These are phyloP conservation scores for Globisporangium barbulae DNA, from an alignment of 352 stramenopile species.

Conservation along the genomic window DNA sequence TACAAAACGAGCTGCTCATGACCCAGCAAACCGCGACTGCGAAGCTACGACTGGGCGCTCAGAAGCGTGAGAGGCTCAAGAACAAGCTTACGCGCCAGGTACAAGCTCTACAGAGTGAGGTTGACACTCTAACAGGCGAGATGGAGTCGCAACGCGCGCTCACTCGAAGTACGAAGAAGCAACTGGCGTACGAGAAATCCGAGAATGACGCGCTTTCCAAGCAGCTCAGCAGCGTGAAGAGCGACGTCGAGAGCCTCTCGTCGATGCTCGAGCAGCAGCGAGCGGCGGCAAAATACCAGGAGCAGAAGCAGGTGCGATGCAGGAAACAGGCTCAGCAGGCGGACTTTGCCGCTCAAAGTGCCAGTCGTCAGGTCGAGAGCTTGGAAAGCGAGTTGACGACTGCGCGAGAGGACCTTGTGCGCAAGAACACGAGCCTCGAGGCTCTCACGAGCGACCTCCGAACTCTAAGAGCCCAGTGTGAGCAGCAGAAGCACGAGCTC, in stretches of 20 bases:
- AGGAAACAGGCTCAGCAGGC: conserved; percentile 27
- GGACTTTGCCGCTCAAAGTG: conserved; percentile 9
- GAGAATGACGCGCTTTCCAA: conserved; percentile 39
- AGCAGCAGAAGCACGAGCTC: conserved; percentile 19
- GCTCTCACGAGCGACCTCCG: conserved; percentile 24
- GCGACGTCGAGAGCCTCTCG: conserved; percentile 38
- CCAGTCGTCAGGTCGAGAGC: conserved; percentile 20
- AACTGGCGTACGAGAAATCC: conserved; percentile 21
- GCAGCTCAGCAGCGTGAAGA: conserved; percentile 32
- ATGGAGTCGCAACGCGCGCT: conserved; percentile 34
- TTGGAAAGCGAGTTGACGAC: conserved; percentile 26
- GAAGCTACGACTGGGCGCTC: conserved; percentile 8
- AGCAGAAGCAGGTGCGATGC: conserved; percentile 22
- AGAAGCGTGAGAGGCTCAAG: conserved; percentile 27
- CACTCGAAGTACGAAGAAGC: conserved; percentile 36
- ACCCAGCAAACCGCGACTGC: conserved; percentile 2
- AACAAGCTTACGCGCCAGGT: conserved; percentile 31
- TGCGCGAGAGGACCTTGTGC: conserved; percentile 34
- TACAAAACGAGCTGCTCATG: conserved; percentile 26
- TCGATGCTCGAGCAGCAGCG: conserved; percentile 43
- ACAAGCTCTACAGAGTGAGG: conserved; percentile 18
- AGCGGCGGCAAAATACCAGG: conserved; percentile 17
- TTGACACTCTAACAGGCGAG: conserved; percentile 25
- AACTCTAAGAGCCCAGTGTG: conserved; percentile 14
- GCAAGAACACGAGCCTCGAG: conserved; percentile 30